These are phyloP conservation scores for Phascolomyces articulosus DNA, from an alignment of 371 early-diverging fungal genomes.

Conservation along the genomic window DNA sequence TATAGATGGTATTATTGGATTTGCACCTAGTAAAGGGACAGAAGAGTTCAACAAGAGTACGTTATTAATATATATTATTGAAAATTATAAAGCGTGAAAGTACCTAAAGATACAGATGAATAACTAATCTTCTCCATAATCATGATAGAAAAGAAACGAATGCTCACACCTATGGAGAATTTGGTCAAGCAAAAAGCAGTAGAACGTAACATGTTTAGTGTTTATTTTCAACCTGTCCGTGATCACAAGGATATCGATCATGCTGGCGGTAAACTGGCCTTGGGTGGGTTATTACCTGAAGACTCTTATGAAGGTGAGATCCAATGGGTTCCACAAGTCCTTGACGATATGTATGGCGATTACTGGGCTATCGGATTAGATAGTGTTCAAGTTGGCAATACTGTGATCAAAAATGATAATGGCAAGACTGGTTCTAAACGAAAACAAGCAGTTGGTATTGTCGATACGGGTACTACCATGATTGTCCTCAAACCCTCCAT, in stretches of 20 bases:
- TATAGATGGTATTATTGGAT: constrained; percentile 24
- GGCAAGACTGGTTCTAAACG: not conserved
- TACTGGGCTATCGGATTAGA: constrained; percentile 45
- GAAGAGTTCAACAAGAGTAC: constrained; percentile 16
- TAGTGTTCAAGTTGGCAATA: constrained; percentile 23
- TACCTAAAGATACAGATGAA: not conserved
- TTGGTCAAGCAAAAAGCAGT: constrained; percentile 19
- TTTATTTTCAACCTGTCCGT: constrained; percentile 40
- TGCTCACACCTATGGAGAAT: constrained; percentile 13
- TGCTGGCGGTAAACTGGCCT: constrained; percentile 38
- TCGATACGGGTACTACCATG: constrained; percentile 47
- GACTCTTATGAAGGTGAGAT: constrained; percentile 16
- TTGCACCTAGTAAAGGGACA: constrained; percentile 16
- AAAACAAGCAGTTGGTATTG: constrained; percentile 23
- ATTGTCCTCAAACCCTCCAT: constrained; percentile 20
- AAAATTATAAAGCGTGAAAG: not conserved
- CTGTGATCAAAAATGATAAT: not conserved
- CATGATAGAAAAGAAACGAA: not conserved
- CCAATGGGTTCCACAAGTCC: constrained; percentile 3
- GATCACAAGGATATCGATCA: constrained; percentile 18
- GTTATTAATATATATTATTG: not conserved
- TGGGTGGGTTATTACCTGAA: constrained; percentile 32
- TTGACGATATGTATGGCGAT: constrained; percentile 16
- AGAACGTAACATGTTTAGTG: constrained; percentile 38
- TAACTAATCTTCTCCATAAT: not conserved